Evolutionary conservation across 1,284 basidiomycete genomes (phyloP), one percentile per base, ranked within the genome.

Genomic region (Ganoderma multipileum): DNA sequence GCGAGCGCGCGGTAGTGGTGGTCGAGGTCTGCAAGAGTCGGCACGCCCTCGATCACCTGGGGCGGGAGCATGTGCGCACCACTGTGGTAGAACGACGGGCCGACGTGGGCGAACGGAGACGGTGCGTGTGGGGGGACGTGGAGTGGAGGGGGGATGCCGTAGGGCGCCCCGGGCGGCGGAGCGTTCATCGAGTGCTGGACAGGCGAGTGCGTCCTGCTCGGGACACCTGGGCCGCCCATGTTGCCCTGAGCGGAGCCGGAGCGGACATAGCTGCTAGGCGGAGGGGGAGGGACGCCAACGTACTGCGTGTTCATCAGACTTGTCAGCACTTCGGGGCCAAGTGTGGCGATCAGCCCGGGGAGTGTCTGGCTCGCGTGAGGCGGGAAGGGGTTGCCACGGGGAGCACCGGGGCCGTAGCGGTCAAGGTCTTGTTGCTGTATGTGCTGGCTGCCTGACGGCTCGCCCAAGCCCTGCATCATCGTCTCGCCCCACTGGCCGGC

Each of bases 201-300:
- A 55, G 90, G 91, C 50, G 90, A 91, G 75, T 92, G 90, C 60
- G 89, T 90, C 73, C 90, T 81, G 78, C 89, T 91, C 8, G 91
- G 90, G 9, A 75, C 75, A 12, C 73, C 75, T 28, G 65, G 65
- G 0, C 68, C 70, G 28, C 62, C 63, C 38, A 67, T 62, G 68
- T 65, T 69, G 47, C 70, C 70, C 68, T 75, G 72, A 39, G 86
- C 85, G 74, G 87, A 88, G 67, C 87, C 83, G 59, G 88, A 86
- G 72, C 88, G 85, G 70, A 88, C 81, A 76, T 90, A 90, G 75
- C 86, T 86, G 66, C 63, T 69, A 28, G 66, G 71, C 6, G 69
- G 71, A 16, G 71, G 69, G 42, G 87, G 81, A 39, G 71, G 76
- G 68, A 79, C 76, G 71, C 77, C 76, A 39, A 68, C 69, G 65